Conservation (phyloP, 2,329 filamentous ascomycete genomes). For the Colletotrichum trifolii region DNA sequence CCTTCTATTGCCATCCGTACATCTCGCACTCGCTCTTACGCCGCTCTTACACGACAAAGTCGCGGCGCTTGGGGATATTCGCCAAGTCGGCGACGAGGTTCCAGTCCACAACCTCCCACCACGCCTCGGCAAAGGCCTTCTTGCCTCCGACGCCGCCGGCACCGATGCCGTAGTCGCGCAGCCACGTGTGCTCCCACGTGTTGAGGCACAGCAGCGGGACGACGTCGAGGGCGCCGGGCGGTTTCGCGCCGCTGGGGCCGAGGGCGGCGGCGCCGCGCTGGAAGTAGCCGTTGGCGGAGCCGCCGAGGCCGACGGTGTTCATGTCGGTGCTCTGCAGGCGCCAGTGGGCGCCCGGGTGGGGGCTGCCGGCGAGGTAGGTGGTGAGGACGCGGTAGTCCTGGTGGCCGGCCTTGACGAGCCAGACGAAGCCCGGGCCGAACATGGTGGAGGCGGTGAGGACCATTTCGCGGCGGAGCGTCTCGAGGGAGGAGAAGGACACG, state of each 20-base stretch:
- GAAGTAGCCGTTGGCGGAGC: constrained; percentile 51
- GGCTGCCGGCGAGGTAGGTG: constrained; percentile 92
- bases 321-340: constrained; percentile 76
- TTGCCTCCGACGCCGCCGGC: constrained; percentile 75
- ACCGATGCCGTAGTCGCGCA: constrained; percentile 79
- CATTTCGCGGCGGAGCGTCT: constrained; percentile 84
- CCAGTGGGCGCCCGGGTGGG: constrained; percentile 87
- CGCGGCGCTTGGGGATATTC: constrained; percentile 23
- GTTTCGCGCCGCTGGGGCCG: constrained; percentile 47
- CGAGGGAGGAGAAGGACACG: constrained; percentile 81
- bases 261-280: constrained; percentile 48
- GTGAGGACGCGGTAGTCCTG: constrained; percentile 75
- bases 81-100: constrained; percentile 67
- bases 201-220: constrained; percentile 89
- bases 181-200: constrained; percentile 95
- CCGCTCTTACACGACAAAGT: constrained; percentile 17
- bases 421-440: constrained; percentile 98
- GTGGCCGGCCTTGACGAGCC: constrained; percentile 77
- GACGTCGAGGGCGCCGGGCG: constrained; percentile 75
- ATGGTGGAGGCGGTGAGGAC: constrained; percentile 84
- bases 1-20: neutral
- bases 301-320: constrained; percentile 67
- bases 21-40: neutral
- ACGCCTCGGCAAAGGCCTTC: constrained; percentile 77
- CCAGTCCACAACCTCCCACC: constrained; percentile 95